Evolutionary conservation across 31 red algal species (phyloP), one percentile per base, ranked within the genome.

Genomic region (Endocladia muricata): DNA sequence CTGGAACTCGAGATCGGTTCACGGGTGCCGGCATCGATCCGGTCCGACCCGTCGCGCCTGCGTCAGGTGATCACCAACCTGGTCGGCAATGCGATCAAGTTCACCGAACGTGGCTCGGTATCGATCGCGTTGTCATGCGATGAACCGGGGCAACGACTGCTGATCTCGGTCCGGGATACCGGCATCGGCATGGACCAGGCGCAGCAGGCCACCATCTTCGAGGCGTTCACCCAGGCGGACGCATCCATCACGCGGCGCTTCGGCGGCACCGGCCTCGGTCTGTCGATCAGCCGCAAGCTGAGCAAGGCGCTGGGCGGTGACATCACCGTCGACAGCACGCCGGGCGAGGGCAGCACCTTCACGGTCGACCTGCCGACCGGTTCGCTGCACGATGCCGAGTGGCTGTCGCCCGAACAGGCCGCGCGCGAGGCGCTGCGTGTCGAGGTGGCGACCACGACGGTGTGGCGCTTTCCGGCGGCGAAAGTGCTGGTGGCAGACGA

Each of bases 21-120:
- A 6, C 17, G 35, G 13, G 13, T 75, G n/a, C 42, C 42, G 9
- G 32, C 7, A 7, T 6, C 5, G 11, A 5, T 75, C 49, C 42
- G 9, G 7, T 11, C 11, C 32, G 70, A 75, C 35, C 7, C 13
- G 6, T 6, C 29, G 42, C 42, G 70, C 8, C 13, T 75, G 15
- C 15, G n/a, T 64, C 70, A 75, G 32, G 32, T 75, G 13, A 19
- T 75, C 17, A 8, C n/a, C 51, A 75, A 75, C 60, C 51, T 75
- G 23, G 42, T 36, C 42, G 48, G 42, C 21, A 75, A 75, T 29
- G 70, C 48, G 21, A 61, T 56, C 9, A 75, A 75, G 32, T 75
- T 75, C 32, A 75, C 70, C 32, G 32, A 60, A 75, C 7, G 30
- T 23, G 70, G 70, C 8, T 15, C 6, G 13, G 51, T 75, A 21